These are phyloP conservation scores for Paraconiothyrium brasiliense DNA, from an alignment of 2,329 filamentous ascomycete species.

Conservation along the genomic window DNA sequence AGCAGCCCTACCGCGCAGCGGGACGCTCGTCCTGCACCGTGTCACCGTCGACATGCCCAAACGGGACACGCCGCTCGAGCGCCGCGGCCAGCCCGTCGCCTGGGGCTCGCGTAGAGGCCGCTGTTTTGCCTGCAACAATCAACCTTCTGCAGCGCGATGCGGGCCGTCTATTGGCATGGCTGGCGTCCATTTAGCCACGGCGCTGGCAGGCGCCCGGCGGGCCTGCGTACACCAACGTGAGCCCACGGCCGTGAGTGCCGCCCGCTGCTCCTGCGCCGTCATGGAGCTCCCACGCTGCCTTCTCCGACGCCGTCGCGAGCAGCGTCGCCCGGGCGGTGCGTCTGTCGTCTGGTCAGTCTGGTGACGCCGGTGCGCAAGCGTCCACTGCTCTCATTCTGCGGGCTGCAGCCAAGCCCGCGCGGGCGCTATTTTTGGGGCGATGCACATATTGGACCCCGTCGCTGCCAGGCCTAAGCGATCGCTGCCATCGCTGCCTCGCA, in stretches of 20 bases:
- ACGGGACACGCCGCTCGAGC: constrained; percentile 6
- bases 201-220: constrained; percentile 13
- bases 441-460: constrained; percentile 32
- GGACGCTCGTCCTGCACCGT: neutral
- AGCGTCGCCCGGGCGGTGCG: constrained; percentile 2
- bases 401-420: constrained; percentile 22
- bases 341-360: constrained; percentile 19
- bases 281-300: neutral
- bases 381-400: neutral
- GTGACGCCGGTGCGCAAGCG: constrained; percentile 9
- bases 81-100: constrained; percentile 8
- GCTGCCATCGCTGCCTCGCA: constrained; percentile 32
- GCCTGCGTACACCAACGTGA: neutral
- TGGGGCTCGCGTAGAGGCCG: constrained; percentile 23
- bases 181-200: constrained; percentile 23
- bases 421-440: constrained; percentile 37
- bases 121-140: constrained; percentile 20
- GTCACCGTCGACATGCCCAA: neutral
- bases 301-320: neutral
- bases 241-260: neutral
- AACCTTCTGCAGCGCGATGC: constrained; percentile 20
- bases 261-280: neutral
- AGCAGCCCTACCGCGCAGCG: constrained; percentile 24
- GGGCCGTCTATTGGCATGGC: constrained; percentile 10
- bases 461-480: constrained; percentile 29